phyloP scores from a whole-genome alignment of 768 basidiomycete genomes.

The Coprinellus micaceus region DNA sequence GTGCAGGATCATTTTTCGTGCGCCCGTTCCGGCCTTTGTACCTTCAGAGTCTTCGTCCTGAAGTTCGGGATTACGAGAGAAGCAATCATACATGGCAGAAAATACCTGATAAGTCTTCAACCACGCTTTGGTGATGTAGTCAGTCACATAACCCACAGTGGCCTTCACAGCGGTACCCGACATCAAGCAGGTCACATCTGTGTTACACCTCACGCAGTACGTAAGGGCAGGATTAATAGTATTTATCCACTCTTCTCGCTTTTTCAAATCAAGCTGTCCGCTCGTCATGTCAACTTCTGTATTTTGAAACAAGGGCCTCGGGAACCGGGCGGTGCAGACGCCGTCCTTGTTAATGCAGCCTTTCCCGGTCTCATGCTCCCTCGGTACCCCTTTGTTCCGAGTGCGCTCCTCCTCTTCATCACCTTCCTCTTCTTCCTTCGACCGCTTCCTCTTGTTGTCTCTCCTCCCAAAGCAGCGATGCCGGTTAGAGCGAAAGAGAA shows the following conservation, averaged over 20 bases:
- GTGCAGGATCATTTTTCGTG: constrained; percentile 6
- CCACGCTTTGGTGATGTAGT: constrained; percentile 39
- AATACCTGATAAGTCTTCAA: constrained; percentile 39
- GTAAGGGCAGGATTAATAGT: constrained; percentile 25
- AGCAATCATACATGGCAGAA: constrained; percentile 24
- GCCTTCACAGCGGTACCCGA: constrained; percentile 40
- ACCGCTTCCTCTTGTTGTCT: too few species aligned
- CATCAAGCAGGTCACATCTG: constrained; percentile 33
- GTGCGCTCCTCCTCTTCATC: too few species aligned
- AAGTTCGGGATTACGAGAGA: constrained; percentile 13
- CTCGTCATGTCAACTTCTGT: constrained; percentile 25
- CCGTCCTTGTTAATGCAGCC: constrained; percentile 20
- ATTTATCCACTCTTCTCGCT: constrained; percentile 35
- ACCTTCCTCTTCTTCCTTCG: too few species aligned
- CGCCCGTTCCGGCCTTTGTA: too few species aligned
- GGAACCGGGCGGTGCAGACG: constrained; percentile 34
- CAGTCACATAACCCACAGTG: constrained; percentile 34
- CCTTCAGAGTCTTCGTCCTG: too few species aligned
- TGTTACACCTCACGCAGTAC: constrained; percentile 35
- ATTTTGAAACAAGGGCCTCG: constrained; percentile 19
- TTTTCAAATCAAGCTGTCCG: constrained; percentile 29
- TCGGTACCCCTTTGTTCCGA: too few species aligned
- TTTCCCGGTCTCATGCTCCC: not conserved
- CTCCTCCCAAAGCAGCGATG: too few species aligned
- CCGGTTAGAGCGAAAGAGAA: too few species aligned